Percentiles rank a stretch among this genome's conserved stretches.
Evolutionary conservation across 164 flowering plant species (phyloP).

Genomic region (Berberis thunbergii): DNA sequence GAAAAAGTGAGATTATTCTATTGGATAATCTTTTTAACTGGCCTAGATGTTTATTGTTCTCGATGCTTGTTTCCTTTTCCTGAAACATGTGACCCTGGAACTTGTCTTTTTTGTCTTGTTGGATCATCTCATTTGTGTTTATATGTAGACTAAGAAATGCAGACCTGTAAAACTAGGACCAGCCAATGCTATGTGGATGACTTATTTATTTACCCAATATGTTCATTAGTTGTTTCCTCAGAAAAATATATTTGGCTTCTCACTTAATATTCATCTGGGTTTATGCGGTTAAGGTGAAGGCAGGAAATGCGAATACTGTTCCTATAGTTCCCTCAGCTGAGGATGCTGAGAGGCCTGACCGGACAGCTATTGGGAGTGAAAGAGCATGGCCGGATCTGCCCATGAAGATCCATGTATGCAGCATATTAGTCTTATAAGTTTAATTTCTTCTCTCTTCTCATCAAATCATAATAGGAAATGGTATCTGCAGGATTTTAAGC

Average conservation of each 20-base stretch:
- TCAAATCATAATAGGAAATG: conserved; percentile 2
- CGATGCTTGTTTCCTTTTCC: too few species aligned
- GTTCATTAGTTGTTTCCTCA: too few species aligned
- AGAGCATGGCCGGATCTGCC: conserved; percentile 46
- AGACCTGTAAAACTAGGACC: too few species aligned
- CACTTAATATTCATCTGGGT: conserved; percentile 6
- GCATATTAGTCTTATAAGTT: background rate
- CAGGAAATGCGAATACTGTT: conserved; percentile 27
- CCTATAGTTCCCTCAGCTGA: conserved; percentile 21
- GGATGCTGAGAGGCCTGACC: conserved; percentile 33
- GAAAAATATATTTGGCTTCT: background rate
- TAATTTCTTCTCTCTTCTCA: background rate
- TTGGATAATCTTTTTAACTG: too few species aligned
- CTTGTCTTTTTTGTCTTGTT: too few species aligned
- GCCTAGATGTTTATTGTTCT: too few species aligned
- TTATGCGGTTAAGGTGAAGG: conserved; percentile 43
- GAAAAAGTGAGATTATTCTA: too few species aligned
- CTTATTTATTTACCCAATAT: too few species aligned
- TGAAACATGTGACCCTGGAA: too few species aligned
- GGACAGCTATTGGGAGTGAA: conserved; percentile 27
- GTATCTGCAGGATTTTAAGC: conserved; percentile 32
- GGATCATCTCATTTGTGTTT: too few species aligned
- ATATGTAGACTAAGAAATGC: too few species aligned
- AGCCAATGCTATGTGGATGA: too few species aligned
- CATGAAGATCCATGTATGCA: conserved; percentile 32